Percentiles rank a stretch among this genome's conserved stretches.
phyloP scores from a whole-genome alignment of 805 yeast genomes.

The Starmera caribaea region DNA sequence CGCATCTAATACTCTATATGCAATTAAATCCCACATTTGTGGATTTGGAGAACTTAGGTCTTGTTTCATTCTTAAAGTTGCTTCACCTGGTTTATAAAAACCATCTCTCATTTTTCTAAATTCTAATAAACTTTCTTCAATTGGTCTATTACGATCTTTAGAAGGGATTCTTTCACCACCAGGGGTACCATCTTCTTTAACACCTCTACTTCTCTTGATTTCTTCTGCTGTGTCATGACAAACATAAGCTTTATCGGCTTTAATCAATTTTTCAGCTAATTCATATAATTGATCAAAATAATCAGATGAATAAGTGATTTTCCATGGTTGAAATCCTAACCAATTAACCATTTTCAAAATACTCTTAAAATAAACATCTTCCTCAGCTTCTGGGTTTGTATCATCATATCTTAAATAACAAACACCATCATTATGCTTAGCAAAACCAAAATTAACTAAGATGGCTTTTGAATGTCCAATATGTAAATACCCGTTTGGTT shows the following conservation, averaged over 20 bases:
- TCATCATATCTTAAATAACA: conserved; percentile 95
- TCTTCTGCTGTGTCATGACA: conserved; percentile 92
- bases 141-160: conserved; percentile 57
- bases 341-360: conserved; percentile 80
- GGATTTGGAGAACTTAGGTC: conserved; percentile 86
- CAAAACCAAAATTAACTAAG: conserved; percentile 96
- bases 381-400: conserved; percentile 98
- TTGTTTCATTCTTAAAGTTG: conserved; percentile 94
- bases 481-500: conserved; percentile 98
- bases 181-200: conserved; percentile 81
- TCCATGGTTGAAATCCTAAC: conserved; percentile 94
- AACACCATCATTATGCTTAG: conserved; percentile 73
- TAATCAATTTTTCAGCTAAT: conserved; percentile 76
- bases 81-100: conserved; percentile 79
- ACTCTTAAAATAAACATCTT: conserved; percentile 78
- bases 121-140: conserved; percentile 67
- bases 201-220: conserved; percentile 83
- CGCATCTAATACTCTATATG: conserved; percentile 88
- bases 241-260: conserved; percentile 67
- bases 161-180: conserved; percentile 91
- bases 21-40: conserved; percentile 99
- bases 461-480: conserved; percentile 98
- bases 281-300: conserved; percentile 85
- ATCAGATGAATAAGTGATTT: conserved; percentile 91
- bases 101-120: conserved; percentile 93